These are phyloP conservation scores for Singerocomus inundabilis DNA, from an alignment of 1,284 basidiomycete genomes.

Conservation along the genomic window DNA sequence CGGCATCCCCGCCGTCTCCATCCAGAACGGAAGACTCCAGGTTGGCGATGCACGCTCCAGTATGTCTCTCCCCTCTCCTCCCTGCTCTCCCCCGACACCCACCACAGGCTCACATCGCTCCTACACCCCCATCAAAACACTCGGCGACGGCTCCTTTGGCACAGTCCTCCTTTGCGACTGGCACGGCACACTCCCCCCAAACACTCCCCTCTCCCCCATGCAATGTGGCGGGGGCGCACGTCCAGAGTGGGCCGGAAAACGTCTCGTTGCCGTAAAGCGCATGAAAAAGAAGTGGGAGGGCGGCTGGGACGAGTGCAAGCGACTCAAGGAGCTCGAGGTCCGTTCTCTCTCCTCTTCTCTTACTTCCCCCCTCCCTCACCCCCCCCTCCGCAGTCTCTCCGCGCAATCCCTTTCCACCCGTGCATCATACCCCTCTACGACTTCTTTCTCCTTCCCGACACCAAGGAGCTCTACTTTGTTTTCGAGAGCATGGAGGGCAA, in stretches of 20 bases:
- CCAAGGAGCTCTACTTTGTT: slow-evolving; percentile 97
- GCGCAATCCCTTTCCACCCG: slow-evolving; percentile 91
- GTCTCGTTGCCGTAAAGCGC: slow-evolving; percentile 95
- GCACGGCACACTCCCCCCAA: slow-evolving; percentile 92
- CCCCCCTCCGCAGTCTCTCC: slow-evolving; percentile 68
- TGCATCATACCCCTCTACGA: slow-evolving; percentile 99
- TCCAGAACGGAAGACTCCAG: slow-evolving; percentile 61
- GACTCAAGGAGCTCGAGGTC: slow-evolving; percentile 95
- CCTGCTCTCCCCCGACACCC: slow-evolving; percentile 1
- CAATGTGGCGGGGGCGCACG: slow-evolving; percentile 85
- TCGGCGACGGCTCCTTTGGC: slow-evolving; percentile 96
- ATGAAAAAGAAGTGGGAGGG: slow-evolving; percentile 99
- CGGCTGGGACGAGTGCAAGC: slow-evolving; percentile 96
- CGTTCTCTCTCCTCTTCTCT: slow-evolving; percentile 29
- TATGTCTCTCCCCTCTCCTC: slow-evolving; percentile 38
- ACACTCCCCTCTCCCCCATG: slow-evolving; percentile 87
- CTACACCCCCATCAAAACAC: slow-evolving; percentile 77
- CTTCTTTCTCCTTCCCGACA: slow-evolving; percentile 91
- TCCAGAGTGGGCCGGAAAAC: slow-evolving; percentile 92
- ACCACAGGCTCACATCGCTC: slow-evolving; percentile 53
- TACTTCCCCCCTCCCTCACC: slow-evolving; percentile 9
- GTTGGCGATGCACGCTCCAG: slow-evolving; percentile 71
- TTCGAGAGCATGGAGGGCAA: slow-evolving; percentile 99
- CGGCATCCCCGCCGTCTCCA: slow-evolving; percentile 70
- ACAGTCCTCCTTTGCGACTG: slow-evolving; percentile 99